Percentiles rank a stretch among this genome's conserved stretches.
Conservation (phyloP, 2,329 filamentous ascomycete species). For the Beauveria sp. region DNA sequence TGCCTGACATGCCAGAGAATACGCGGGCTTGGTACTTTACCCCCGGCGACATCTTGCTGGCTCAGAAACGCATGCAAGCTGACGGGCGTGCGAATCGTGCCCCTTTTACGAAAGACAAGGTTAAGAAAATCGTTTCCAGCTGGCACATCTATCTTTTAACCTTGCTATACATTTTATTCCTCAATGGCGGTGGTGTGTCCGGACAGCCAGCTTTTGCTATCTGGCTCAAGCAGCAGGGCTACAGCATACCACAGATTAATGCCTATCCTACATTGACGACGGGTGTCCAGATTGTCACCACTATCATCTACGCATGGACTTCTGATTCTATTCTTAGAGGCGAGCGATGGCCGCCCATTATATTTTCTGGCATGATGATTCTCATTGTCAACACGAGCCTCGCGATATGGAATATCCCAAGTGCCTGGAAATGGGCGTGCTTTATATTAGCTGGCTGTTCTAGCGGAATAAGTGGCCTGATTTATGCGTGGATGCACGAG, state of each 20-base stretch:
- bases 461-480: conserved; percentile 37
- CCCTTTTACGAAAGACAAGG: conserved; percentile 24
- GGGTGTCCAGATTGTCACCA: conserved; percentile 47
- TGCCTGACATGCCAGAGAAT: conserved; percentile 24
- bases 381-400: conserved; percentile 33
- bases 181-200: conserved; percentile 43
- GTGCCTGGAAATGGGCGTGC: conserved; percentile 55
- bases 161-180: conserved; percentile 55
- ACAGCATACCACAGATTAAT: conserved; percentile 36
- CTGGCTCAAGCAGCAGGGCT: conserved; percentile 38
- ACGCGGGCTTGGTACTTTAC: conserved; percentile 23
- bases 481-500: conserved; percentile 42
- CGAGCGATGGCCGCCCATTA: conserved; percentile 54
- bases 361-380: conserved; percentile 43
- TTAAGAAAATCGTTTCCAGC: conserved; percentile 33
- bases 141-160: conserved; percentile 59
- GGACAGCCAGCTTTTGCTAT: conserved; percentile 48
- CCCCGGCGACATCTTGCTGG: conserved; percentile 19
- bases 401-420: conserved; percentile 37
- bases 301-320: conserved; percentile 57
- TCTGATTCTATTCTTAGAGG: conserved; percentile 54
- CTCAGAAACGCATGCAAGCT: conserved; percentile 25
- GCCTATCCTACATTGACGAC: conserved; percentile 52
- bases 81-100: conserved; percentile 37
- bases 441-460: conserved; percentile 49